Base-by-base conservation (phyloP, 1,139 yeast genomes). In the Zygosaccharomyces pseudobailii region DNA sequence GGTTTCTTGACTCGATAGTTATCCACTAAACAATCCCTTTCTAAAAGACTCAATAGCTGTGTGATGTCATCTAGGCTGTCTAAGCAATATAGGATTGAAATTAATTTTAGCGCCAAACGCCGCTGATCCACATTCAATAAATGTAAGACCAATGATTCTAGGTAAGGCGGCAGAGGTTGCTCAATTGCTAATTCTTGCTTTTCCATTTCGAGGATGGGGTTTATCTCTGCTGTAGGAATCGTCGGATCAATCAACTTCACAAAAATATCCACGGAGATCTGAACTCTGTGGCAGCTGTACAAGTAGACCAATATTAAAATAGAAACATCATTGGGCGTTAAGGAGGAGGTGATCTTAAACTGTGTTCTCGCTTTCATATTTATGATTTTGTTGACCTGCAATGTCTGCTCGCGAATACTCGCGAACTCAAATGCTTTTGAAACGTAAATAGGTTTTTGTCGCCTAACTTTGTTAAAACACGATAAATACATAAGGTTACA, bases 241-340 rank as follows among this genome's bases (percentile, higher is more conserved):
- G 56, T 54, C 5, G 62, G 52, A n/a, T 57, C 39, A 9, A 59
- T 55, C 31, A 61, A 45, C 4, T 34, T 42, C 6, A 57, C 40
- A 30, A 61, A 54, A 5, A 52, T 40, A 30, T 45, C 40, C 3
- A 50, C 36, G 1, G 59, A 51, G 10, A 58, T 36, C 3, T 35
- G 44, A 4, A 43, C 42, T 9, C 41, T 45, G n/a, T 48, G 40
- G 21, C 41, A 51, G 22, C 55, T 47, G 39, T 58, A 52, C n/a
- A 53, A 40, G 36, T 56, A 58, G 9, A 59, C 47, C 22, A 58
- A 31, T n/a, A 55, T 36, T 21, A 62, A 36, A n/a, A 59, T 43
- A 3, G 59, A 45, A 3, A 63, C 47, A 40, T 64, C 67, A 50
- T 62, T 57, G 4, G 67, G 65, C 9, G 63, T 55, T 8, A 59